Evolutionary conservation across 208 protist species (phyloP).

Genomic region (Trypanosomatidae sp.): DNA sequence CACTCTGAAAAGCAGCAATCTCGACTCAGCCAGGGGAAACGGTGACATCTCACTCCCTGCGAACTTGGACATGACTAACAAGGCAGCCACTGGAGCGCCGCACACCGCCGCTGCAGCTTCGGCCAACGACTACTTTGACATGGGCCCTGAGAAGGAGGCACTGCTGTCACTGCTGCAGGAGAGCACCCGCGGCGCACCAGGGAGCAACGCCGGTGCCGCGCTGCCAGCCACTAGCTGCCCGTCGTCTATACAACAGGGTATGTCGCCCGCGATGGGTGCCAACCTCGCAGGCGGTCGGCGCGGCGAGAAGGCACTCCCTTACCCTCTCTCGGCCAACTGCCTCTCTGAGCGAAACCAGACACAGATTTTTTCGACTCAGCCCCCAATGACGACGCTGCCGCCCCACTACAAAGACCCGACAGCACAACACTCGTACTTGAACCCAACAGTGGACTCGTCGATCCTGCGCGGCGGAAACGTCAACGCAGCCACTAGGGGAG

Average conservation of each 20-base stretch:
- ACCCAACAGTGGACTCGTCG: background rate
- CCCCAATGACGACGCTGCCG: background rate
- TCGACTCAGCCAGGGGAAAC: constrained; percentile 13
- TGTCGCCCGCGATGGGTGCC: background rate
- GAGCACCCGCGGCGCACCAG: constrained; percentile 7
- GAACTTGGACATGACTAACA: background rate
- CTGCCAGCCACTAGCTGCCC: background rate
- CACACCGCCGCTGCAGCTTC: background rate
- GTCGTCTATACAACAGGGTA: background rate
- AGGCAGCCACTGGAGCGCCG: background rate
- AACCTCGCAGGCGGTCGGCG: background rate
- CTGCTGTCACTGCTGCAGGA: constrained; percentile 31
- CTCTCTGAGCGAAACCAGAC: constrained; percentile 1
- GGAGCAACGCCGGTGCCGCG: background rate
- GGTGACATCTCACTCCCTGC: background rate
- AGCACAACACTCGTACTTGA: background rate
- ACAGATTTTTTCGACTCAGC: background rate
- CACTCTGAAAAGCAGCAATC: constrained; percentile 13
- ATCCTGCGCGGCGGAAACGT: background rate
- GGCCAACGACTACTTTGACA: constrained; percentile 35
- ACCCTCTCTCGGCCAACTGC: background rate
- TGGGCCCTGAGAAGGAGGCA: constrained; percentile 43
- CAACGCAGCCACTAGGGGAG: background rate
- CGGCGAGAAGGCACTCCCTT: background rate
- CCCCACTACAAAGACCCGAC: background rate